Evolutionary conservation across 2,329 filamentous ascomycete species (phyloP).

Genomic region (Colletotrichum nymphaeae): DNA sequence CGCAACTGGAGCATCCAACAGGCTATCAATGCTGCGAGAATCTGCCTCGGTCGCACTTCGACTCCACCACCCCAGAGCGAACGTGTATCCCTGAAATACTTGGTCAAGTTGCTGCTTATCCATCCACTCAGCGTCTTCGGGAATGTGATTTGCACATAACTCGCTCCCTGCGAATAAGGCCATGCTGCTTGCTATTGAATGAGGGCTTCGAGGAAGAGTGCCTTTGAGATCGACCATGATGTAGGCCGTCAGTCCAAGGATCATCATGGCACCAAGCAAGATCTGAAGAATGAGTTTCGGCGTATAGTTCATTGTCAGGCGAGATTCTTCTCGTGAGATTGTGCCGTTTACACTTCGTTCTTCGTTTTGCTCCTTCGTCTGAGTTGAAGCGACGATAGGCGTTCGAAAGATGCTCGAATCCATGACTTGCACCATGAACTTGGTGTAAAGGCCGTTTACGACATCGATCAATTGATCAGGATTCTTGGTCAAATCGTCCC

Average conservation of each 20-base stretch:
- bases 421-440: not conserved
- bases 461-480: not conserved
- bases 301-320: not conserved
- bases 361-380: not conserved
- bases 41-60: not conserved
- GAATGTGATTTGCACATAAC: not conserved
- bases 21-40: not conserved
- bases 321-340: not conserved
- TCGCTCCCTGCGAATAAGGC: not conserved
- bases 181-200: not conserved
- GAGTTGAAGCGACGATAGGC: not conserved
- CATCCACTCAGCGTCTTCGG: not conserved
- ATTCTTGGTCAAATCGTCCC: not conserved
- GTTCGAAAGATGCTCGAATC: not conserved
- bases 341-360: not conserved
- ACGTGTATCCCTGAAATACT: not conserved
- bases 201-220: not conserved
- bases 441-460: not conserved
- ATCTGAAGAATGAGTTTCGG: not conserved
- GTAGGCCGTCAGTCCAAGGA: not conserved
- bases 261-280: not conserved
- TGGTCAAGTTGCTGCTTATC: not conserved
- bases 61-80: not conserved
- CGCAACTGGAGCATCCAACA: not conserved
- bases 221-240: not conserved